Percentiles rank a stretch among this genome's conserved stretches.
Conservation (phyloP, 2,329 filamentous ascomycete genomes). For the Cordyceps pruinosa region DNA sequence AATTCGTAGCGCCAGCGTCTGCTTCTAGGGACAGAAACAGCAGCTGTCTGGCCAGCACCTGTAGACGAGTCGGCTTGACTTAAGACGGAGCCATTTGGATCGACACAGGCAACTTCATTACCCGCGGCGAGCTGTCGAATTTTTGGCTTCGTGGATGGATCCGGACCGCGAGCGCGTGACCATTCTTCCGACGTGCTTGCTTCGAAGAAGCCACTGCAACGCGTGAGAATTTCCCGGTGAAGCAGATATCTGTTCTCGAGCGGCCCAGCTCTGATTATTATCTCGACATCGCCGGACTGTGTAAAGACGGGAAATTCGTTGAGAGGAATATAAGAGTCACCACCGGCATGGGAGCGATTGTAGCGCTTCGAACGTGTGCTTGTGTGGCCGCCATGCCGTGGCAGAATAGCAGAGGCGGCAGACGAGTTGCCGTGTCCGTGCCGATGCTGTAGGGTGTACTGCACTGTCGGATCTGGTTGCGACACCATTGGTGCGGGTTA, state of each 20-base stretch:
- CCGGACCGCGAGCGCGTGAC: conserved; percentile 30
- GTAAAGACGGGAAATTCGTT: conserved; percentile 93
- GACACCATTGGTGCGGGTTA: conserved; percentile 47
- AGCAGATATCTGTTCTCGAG: conserved; percentile 75
- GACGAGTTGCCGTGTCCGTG: conserved; percentile 46
- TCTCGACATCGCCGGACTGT: conserved; percentile 88
- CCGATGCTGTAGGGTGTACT: conserved; percentile 14
- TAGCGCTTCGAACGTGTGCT: conserved; percentile 62
- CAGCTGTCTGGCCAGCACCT: neutral
- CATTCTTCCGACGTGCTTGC: conserved; percentile 75
- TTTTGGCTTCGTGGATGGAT: conserved; percentile 8
- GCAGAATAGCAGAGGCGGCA: conserved; percentile 43
- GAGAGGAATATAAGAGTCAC: conserved; percentile 59
- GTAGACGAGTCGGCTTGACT: conserved; percentile 10
- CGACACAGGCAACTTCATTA: conserved; percentile 38
- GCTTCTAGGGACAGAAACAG: conserved; percentile 19
- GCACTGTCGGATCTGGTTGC: conserved; percentile 42
- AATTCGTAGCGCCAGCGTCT: conserved; percentile 82
- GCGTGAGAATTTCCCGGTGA: conserved; percentile 77
- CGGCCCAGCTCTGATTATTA: conserved; percentile 59
- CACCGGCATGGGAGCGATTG: conserved; percentile 74
- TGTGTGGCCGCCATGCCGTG: conserved; percentile 20
- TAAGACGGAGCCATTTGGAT: conserved; percentile 6
- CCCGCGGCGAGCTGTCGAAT: conserved; percentile 22
- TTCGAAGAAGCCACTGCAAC: conserved; percentile 92